These are phyloP conservation scores for Chytridium lagenaria DNA, from an alignment of 371 early-diverging fungal genomes.

Conservation along the genomic window DNA sequence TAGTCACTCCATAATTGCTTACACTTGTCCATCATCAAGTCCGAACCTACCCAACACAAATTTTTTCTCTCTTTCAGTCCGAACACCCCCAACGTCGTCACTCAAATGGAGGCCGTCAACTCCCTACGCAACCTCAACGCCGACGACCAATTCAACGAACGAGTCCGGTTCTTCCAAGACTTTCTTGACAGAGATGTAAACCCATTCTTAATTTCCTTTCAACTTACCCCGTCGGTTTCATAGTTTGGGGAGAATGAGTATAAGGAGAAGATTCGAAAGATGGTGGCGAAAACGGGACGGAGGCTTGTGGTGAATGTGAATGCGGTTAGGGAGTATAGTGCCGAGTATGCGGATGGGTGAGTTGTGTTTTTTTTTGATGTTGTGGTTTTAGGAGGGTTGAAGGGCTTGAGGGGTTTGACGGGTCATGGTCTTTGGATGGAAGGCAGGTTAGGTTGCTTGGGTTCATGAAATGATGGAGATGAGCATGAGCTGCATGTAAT, in stretches of 20 bases:
- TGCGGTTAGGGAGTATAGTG: constrained; percentile 79
- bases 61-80: too few species aligned
- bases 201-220: neutral
- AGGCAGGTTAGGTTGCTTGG: too few species aligned
- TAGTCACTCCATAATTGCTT: too few species aligned
- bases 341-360: constrained; percentile 72
- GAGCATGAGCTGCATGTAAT: too few species aligned
- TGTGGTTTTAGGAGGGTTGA: neutral
- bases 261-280: constrained; percentile 67
- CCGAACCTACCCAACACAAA: too few species aligned
- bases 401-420: too few species aligned
- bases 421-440: too few species aligned
- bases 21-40: too few species aligned
- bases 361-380: constrained; percentile 7
- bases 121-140: constrained; percentile 39
- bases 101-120: constrained; percentile 2
- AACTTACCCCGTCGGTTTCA: neutral
- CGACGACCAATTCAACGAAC: constrained; percentile 53
- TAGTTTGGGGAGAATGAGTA: constrained; percentile 64
- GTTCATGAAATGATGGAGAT: too few species aligned
- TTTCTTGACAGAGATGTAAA: constrained; percentile 56
- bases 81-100: too few species aligned
- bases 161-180: constrained; percentile 54
- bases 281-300: constrained; percentile 68
- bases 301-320: constrained; percentile 90